phyloP scores from a whole-genome alignment of 306 rosid genomes.

The Cucurbita moschata region DNA sequence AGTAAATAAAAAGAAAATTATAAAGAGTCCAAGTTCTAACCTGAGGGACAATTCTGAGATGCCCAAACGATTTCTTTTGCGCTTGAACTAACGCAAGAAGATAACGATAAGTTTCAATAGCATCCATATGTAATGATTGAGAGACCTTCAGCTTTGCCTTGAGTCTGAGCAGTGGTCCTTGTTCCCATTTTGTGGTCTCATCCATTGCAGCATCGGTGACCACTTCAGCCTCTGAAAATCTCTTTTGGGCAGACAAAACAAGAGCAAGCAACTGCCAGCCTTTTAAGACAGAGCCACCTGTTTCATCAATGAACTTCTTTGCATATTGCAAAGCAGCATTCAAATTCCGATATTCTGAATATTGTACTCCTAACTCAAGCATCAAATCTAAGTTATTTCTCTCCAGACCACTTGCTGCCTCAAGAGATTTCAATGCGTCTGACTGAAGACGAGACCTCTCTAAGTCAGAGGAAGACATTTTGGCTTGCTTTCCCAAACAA shows the following conservation, averaged over 20 bases:
- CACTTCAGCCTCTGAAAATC: conserved; percentile 70
- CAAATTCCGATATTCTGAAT: conserved; percentile 72
- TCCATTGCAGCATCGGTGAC: conserved; percentile 92
- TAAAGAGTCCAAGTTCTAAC: conserved; percentile 15
- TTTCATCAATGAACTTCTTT: conserved; percentile 58
- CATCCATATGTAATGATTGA: conserved; percentile 62
- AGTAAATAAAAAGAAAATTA: too few species aligned
- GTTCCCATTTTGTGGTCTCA: conserved; percentile 88
- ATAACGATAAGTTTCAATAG: conserved; percentile 77
- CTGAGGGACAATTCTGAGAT: conserved; percentile 37
- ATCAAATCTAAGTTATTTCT: conserved; percentile 45
- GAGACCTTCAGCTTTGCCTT: conserved; percentile 76
- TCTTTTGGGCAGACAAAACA: conserved; percentile 75
- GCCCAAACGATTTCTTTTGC: conserved; percentile 71
- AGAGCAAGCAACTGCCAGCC: conserved; percentile 93
- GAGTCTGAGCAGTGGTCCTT: conserved; percentile 76
- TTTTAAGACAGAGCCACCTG: conserved; percentile 70
- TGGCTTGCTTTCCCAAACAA: conserved; percentile 74
- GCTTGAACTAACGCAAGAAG: conserved; percentile 97
- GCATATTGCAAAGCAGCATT: conserved; percentile 56
- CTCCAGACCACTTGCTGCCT: conserved; percentile 29
- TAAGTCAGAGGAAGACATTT: conserved; percentile 35
- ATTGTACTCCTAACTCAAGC: conserved; percentile 67
- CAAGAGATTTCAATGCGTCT: conserved; percentile 42
- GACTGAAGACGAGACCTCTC: conserved; percentile 44